These are phyloP conservation scores for Gossypium schwendimanii DNA, from an alignment of 441 rosid species.

Conservation along the genomic window DNA sequence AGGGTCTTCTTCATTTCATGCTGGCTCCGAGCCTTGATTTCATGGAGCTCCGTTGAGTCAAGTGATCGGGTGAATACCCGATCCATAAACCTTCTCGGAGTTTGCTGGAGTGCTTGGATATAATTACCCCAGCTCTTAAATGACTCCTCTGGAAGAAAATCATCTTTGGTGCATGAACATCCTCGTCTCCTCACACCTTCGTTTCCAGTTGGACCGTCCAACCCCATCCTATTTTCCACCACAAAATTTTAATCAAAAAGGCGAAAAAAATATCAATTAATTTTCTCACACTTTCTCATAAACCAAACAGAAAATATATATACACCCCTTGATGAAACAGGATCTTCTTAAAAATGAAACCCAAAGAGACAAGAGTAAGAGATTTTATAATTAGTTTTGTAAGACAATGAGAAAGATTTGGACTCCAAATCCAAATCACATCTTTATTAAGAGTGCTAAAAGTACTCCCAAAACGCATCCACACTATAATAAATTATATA, in stretches of 20 bases:
- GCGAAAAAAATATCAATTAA: neutral
- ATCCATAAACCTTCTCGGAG: slow-evolving; percentile 50
- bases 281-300: neutral
- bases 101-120: slow-evolving; percentile 45
- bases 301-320: neutral
- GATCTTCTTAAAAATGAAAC: neutral
- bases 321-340: neutral
- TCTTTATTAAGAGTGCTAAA: neutral
- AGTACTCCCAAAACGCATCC: too few relatives aligned
- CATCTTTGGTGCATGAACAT: slow-evolving; percentile 62
- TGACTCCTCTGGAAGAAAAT: slow-evolving; percentile 83
- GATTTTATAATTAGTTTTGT: neutral
- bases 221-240: slow-evolving; percentile 5
- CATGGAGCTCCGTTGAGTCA: slow-evolving; percentile 65
- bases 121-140: slow-evolving; percentile 57
- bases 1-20: slow-evolving; percentile 78
- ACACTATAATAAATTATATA: neutral
- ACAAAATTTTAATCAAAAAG: neutral
- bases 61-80: slow-evolving; percentile 54
- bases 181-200: slow-evolving; percentile 42
- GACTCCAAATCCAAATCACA: neutral
- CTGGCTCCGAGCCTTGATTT: slow-evolving; percentile 62
- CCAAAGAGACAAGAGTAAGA: neutral
- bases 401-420: neutral
- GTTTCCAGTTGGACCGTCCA: slow-evolving; percentile 5